Evolutionary conservation across 2,329 filamentous ascomycete genomes (phyloP).

Genomic region (Gnomoniopsis smithogilvyi): DNA sequence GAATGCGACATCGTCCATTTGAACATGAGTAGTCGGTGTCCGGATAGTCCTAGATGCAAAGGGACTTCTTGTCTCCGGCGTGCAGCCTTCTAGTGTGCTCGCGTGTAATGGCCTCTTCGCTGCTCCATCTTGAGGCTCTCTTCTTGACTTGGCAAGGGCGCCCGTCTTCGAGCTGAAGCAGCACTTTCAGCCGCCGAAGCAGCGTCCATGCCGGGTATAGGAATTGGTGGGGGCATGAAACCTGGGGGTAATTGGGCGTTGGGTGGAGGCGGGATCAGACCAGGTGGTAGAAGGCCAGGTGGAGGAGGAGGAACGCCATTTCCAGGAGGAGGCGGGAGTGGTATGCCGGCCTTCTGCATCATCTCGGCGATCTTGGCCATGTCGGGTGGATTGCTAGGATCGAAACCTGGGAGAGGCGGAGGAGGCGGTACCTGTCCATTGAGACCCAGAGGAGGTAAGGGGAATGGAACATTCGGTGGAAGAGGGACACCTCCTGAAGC

Average conservation of each 20-base stretch:
- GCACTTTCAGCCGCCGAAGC: conserved; percentile 25
- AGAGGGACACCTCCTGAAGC: conserved; percentile 31
- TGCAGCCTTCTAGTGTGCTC: conserved; percentile 37
- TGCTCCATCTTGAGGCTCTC: conserved; percentile 80
- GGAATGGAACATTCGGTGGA: conserved; percentile 49
- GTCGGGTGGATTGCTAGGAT: conserved; percentile 58
- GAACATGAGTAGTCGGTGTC: too few relatives aligned
- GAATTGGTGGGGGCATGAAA: conserved; percentile 39
- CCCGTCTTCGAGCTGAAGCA: conserved; percentile 52
- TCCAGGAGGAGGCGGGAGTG: conserved; percentile 49
- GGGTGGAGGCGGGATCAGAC: conserved; percentile 46
- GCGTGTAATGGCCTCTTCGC: conserved; percentile 59
- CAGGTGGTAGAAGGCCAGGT: conserved; percentile 45
- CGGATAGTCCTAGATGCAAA: too few relatives aligned
- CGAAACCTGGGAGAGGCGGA: conserved; percentile 45
- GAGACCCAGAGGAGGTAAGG: conserved; percentile 48
- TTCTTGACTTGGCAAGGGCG: conserved; percentile 77
- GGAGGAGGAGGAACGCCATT: conserved; percentile 33
- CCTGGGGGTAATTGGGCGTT: conserved; percentile 25
- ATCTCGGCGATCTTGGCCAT: conserved; percentile 60
- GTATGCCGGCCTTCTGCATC: conserved; percentile 63
- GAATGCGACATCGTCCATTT: too few relatives aligned
- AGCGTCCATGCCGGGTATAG: conserved; percentile 26
- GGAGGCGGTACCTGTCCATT: conserved; percentile 29
- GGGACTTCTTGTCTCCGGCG: background rate